Evolutionary conservation across 1,284 basidiomycete species (phyloP).

Genomic region (Cryptococcus jaspeensis): DNA sequence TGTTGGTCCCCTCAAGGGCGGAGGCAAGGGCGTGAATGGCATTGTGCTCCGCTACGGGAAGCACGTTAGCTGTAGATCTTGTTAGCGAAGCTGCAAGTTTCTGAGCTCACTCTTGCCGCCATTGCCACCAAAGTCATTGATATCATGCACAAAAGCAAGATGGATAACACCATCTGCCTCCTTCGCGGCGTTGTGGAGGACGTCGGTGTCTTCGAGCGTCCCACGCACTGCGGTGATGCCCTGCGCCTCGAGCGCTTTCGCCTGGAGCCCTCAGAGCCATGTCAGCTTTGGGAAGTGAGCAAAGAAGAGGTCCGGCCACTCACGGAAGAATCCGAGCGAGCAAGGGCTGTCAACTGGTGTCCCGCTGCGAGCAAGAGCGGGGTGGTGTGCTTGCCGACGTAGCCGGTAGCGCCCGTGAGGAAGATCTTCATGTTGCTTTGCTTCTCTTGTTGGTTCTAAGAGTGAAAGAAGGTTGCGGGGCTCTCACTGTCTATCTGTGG

Average conservation of each 20-base stretch:
- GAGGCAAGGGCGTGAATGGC: slow-evolving; percentile 21
- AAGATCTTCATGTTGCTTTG: slow-evolving; percentile 1
- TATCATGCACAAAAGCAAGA: slow-evolving; percentile 34
- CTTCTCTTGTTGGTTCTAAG: no score
- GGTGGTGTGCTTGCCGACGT: slow-evolving; percentile 25
- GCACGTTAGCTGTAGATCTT: background rate
- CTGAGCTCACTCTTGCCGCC: slow-evolving; percentile 5
- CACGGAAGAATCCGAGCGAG: slow-evolving; percentile 26
- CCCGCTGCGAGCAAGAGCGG: slow-evolving; percentile 25
- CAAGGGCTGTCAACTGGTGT: slow-evolving; percentile 32
- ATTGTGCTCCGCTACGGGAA: slow-evolving; percentile 11
- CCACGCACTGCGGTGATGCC: slow-evolving; percentile 25
- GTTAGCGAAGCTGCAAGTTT: background rate
- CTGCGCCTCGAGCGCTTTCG: slow-evolving; percentile 13
- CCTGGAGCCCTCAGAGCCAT: background rate
- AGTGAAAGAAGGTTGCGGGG: no score
- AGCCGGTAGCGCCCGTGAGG: slow-evolving; percentile 31
- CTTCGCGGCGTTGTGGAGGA: slow-evolving; percentile 20
- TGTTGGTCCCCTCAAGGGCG: slow-evolving; percentile 26
- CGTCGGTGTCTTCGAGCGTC: slow-evolving; percentile 23
- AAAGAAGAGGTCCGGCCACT: no score
- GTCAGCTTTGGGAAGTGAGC: background rate
- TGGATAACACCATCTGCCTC: slow-evolving; percentile 37
- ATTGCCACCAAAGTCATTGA: slow-evolving; percentile 18
- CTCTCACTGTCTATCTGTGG: no score